Base-by-base conservation (phyloP, 2,329 filamentous ascomycete genomes). In the Ambrosiella xylebori region DNA sequence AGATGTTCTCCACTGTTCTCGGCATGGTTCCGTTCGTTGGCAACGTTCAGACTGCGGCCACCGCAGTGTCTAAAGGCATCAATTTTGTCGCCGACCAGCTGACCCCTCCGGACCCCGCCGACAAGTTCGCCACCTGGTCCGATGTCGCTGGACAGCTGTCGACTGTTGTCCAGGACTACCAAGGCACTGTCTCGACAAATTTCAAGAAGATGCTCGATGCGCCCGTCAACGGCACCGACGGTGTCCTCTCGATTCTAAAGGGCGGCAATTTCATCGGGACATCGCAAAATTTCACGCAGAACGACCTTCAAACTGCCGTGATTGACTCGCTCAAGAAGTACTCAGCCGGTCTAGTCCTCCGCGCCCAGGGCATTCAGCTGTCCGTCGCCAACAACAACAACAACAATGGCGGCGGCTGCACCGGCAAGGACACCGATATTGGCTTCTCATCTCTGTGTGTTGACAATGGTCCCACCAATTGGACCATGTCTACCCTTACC, bases 181-280 rank as follows among this genome's bases (percentile, higher is more conserved):
- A 61, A 36, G 19, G 13, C 13, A 53, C 57, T 12, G 37, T 59
- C 19, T 56, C 57, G 7, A 47, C 44, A 27, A 56, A 27, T 12
- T 37, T 61, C 39, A 59, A 61, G 40, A 53, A 37, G 7, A 57
- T 57, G 13, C 56, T 61, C 35, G 61, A 61, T 54, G 59, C 59
- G 1, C 60, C 57, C 12, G 41, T 60, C 55, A 52, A 61, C 13
- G 41, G 51, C 27, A 57, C 54, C 9, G 39, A 39, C 2, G 60
- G 60, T 36, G 57, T 61, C 35, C 39, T 35, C 39, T 12, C 56
- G 6, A 38, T 61, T 19, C 44, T 63, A 7, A 7, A 15, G 7
- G 57, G 54, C 13, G 61, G 61, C 17, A 36, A 40, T 15, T 63
- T 63, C 59, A 53, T 63, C 45, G 60, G 61, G 8, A 47, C 56